A percentile compares a stretch with the other conserved stretches of the same genome.
Conservation (phyloP, 2,329 filamentous ascomycete genomes). For the Fusarium staphyleae region DNA sequence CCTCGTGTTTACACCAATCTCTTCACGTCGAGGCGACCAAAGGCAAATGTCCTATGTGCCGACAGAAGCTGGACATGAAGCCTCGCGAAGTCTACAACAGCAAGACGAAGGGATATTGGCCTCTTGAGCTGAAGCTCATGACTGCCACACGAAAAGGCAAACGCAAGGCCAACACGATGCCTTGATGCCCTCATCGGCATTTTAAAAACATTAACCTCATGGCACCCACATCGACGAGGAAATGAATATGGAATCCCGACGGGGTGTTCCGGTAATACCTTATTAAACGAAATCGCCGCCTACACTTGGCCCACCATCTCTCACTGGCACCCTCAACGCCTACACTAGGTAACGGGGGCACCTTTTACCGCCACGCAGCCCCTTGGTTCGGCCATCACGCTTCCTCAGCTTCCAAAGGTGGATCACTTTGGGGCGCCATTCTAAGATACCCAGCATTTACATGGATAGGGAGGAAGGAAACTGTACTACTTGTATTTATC, state of each 20-base stretch:
- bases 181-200: conserved; percentile 31
- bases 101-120: conserved; percentile 62
- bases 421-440: conserved; percentile 25
- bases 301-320: conserved; percentile 8
- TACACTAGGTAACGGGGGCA: not conserved
- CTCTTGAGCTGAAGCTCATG: conserved; percentile 69
- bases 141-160: conserved; percentile 61
- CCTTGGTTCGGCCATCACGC: conserved; percentile 5
- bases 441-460: conserved; percentile 42
- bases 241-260: not conserved
- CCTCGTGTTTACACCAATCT: conserved; percentile 66
- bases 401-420: conserved; percentile 19
- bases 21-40: conserved; percentile 63
- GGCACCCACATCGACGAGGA: too few relatives aligned
- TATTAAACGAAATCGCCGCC: not conserved
- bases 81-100: conserved; percentile 49
- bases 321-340: not conserved
- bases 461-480: conserved; percentile 32
- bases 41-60: conserved; percentile 69
- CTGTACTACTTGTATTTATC: conserved; percentile 28
- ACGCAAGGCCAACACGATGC: conserved; percentile 44
- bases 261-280: not conserved
- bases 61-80: conserved; percentile 63
- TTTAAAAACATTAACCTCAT: not conserved
- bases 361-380: not conserved